Base-by-base conservation (phyloP, 257 asterid species). In the Solanum piurae region DNA sequence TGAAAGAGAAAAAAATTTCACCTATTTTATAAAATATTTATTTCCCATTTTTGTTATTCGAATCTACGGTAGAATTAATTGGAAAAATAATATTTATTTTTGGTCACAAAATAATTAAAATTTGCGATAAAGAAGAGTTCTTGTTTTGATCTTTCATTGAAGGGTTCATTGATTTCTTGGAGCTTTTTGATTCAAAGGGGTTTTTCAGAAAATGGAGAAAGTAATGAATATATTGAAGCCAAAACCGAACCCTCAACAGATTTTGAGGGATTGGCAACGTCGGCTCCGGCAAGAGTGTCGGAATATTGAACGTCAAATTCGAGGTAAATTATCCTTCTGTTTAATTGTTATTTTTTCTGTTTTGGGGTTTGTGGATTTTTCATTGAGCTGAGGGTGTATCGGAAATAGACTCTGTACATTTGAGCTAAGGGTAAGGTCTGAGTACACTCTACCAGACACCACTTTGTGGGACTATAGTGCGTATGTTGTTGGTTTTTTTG, bases 251-350 rank as follows among this genome's bases (percentile, higher is more conserved):
- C 98, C 98, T 5, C 98, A 95, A 90, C 98, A 96, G 87, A 83
- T 95, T 87, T 92, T 95, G 73, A 91, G 99, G 85, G 99, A 96
- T 90, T 97, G 99, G 98, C 98, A 96, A 91, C 98, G 98, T 86
- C 96, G 98, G 72, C 98, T 97, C 75, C 98, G 99, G 64, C 99
- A 95, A 89, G 99, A 97, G 91, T 91, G 95, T 86, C 99, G 98
- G 58, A 93, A 90, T 84, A 94, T 97, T 90, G 99, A 97, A 88
- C 99, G 99, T 85, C 98, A 97, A 92, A 94, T 95, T 85, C 94
- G 98, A 94, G 98, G 99, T 96, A 18, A 62, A 34, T 11, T 27
- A 23, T 58, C 13, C 3, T 80, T 21, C 16, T 13, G 52, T 27
- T 37, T 38, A 12, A n/a, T 16, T 34, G 42, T 29, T 42, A 14